Evolutionary conservation across 2,329 filamentous ascomycete species (phyloP).

Genomic region (Aspergillus ruber): DNA sequence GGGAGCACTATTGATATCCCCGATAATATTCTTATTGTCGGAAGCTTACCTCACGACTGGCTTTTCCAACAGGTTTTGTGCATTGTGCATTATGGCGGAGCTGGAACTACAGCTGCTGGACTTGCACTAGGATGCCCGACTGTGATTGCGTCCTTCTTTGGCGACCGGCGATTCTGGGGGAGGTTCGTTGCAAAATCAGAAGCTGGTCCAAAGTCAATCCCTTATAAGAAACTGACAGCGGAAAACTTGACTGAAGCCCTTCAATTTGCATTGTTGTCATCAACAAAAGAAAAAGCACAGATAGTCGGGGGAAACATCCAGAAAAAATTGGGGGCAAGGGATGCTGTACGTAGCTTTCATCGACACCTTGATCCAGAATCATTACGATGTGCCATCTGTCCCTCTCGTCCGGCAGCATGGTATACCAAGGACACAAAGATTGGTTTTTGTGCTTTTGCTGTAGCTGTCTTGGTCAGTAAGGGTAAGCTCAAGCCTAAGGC

Average conservation of each 20-base stretch:
- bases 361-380: constrained; percentile 57
- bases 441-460: constrained; percentile 63
- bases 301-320: constrained; percentile 58
- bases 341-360: constrained; percentile 62
- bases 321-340: constrained; percentile 55
- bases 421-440: constrained; percentile 61
- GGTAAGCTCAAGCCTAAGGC: constrained; percentile 61
- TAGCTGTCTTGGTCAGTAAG: constrained; percentile 57
- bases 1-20: constrained; percentile 51
- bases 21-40: constrained; percentile 70
- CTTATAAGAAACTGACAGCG: constrained; percentile 58
- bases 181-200: constrained; percentile 66
- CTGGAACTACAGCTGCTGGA: constrained; percentile 75
- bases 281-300: constrained; percentile 49
- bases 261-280: constrained; percentile 51
- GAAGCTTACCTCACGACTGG: constrained; percentile 82
- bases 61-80: constrained; percentile 70
- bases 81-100: constrained; percentile 78
- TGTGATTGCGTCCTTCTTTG: constrained; percentile 77
- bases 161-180: constrained; percentile 75
- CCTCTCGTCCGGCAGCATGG: constrained; percentile 65
- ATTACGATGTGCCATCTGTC: constrained; percentile 61
- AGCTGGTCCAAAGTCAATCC: constrained; percentile 63
- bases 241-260: constrained; percentile 61
- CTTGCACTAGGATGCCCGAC: constrained; percentile 72